Evolutionary conservation across 768 basidiomycete species (phyloP).

Genomic region (Rhodotorula taiwanensis): DNA sequence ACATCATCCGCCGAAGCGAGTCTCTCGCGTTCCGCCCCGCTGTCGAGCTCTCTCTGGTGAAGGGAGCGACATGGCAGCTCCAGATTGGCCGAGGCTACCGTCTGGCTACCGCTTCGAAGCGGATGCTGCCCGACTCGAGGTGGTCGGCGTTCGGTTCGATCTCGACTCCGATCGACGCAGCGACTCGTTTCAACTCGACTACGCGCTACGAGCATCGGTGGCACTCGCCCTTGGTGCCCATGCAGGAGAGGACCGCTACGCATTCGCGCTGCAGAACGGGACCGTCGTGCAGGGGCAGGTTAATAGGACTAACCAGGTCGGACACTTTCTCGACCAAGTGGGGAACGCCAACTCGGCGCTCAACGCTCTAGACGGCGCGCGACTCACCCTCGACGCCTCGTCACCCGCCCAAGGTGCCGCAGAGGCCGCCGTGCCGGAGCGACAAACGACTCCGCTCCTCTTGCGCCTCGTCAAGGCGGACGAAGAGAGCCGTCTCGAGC

Average conservation of each 20-base stretch:
- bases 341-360: not conserved
- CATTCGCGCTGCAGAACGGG: not conserved
- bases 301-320: not conserved
- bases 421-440: no score
- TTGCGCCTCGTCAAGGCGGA: no score
- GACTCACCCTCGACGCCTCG: not conserved
- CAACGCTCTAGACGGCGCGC: not conserved
- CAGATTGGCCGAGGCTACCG: slow-evolving; percentile 23
- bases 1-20: no score
- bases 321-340: not conserved
- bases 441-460: not conserved
- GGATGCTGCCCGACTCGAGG: not conserved
- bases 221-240: slow-evolving; percentile 16
- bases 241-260: slow-evolving; percentile 25
- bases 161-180: not conserved
- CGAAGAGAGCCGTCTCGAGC: not conserved
- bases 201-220: slow-evolving; percentile 4
- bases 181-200: no score
- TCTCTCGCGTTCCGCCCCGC: no score
- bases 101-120: slow-evolving; percentile 10
- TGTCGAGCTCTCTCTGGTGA: no score
- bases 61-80: slow-evolving; percentile 2
- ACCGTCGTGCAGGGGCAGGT: slow-evolving; percentile 13
- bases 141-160: not conserved
- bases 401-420: no score